Base-by-base conservation (phyloP, 768 basidiomycete genomes). In the Megacollybia marginata region DNA sequence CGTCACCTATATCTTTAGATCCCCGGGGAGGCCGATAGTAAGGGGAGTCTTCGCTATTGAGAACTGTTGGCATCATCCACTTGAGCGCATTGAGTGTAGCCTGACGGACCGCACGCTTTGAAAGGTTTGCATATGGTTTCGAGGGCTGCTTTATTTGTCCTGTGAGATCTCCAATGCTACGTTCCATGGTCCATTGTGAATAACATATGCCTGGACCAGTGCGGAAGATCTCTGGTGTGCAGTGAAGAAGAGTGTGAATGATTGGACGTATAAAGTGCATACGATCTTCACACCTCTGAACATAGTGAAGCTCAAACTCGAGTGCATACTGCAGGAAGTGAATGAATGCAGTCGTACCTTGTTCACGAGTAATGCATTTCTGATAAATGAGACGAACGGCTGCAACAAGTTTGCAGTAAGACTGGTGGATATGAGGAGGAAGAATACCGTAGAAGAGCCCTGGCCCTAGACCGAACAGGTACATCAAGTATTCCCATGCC, bases 51-150 rank as follows among this genome's bases (percentile, higher is more conserved):
- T 35, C 9, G 42, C 38, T 16, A 36, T 54, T 5, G 15, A 48
- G 53, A 20, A 62, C 46, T 15, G 51, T 53, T 6, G 62, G 59
- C 18, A 56, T 5, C 42, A 59, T 55, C 9, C 57, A 52, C 43
- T 55, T 59, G 9, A 66, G 34, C 0, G 59, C 60, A 46, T 65
- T 65, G 32, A 55, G 33, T 43, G 59, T 58, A 23, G 52, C 55
- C 1, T 58, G 52, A 1, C 48, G 51, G 0, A 62, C 19, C 2
- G 49, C 59, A 5, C 60, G 52, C 31, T 61, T 43, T 2, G 52
- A 35, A 8, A 66, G 50, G n/a, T n/a, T n/a, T n/a, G n/a, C n/a
- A n/a, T n/a, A n/a, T n/a, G n/a, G n/a, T n/a, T n/a, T n/a, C n/a
- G 47, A 65, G 65, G 1, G 55, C 51, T 45, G 47, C 64, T 9